Base-by-base conservation (phyloP, 2,329 filamentous ascomycete genomes). In the Fusarium concolor region DNA sequence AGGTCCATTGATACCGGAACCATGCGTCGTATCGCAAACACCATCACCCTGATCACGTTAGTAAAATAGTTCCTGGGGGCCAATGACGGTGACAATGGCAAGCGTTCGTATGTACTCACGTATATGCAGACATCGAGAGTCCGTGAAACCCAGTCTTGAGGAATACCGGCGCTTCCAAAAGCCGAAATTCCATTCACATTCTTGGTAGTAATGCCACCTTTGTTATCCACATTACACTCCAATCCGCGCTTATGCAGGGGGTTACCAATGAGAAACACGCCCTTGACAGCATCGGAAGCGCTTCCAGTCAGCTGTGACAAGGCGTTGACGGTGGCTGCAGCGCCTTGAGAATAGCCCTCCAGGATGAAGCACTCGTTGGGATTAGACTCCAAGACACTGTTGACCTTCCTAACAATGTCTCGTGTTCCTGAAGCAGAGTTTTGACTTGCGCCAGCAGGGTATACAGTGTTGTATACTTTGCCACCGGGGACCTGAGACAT, bases 391-490 rank as follows among this genome's bases (percentile, higher is more conserved):
- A 62, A 6, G 1, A 55, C 28, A 6, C 56, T 62, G 2, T 62
- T 62, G 7, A 62, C 59, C 35, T 62, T 29, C 1, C 41, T 44
- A 18, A 62, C 42, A 10, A 62, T 62, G n/a, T 62, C 59, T 0
- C 24, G 39, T 1, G 59, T 62, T 17, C 56, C 59, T 1, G n/a
- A 22, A 5, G 47, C 46, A 0, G 59, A 62, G 29, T 62, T 62
- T 7, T 62, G 59, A 14, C 38, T 37, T 4, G 18, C 54, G 8
- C 38, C 59, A 3, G 59, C 59, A n/a, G 35, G n/a, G 29, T 62
- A 62, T 4, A 62, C 47, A 4, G 59, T 62, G 20, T 62, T 62
- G 47, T 62, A 62, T 4, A 62, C 39, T n/a, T 62, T 62, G 1
- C 59, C 59, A 3, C 59, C 59, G 1, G 56, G 20, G 2, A 56